These are phyloP conservation scores for Kazachstania taianensis DNA, from an alignment of 805 yeast species.

Conservation along the genomic window DNA sequence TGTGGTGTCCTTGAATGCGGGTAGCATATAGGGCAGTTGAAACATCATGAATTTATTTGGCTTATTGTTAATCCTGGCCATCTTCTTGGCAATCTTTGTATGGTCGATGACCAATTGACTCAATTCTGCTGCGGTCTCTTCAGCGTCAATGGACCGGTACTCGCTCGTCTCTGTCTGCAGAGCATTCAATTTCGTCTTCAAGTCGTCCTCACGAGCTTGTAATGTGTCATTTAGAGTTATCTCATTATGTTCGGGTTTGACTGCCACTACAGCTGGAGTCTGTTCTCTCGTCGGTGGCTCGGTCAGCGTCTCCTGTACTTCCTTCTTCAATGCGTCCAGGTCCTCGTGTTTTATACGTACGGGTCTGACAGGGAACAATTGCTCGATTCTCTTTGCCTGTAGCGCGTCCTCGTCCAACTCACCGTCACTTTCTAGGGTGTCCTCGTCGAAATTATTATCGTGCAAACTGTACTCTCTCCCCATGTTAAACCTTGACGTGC, in stretches of 20 bases:
- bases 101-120: conserved; percentile 32
- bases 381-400: conserved; percentile 21
- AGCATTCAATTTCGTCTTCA: conserved; percentile 24
- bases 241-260: conserved; percentile 17
- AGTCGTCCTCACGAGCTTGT: conserved; percentile 16
- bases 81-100: conserved; percentile 25
- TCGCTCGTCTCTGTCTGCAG: conserved; percentile 19
- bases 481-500: conserved; percentile 55
- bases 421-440: conserved; percentile 14
- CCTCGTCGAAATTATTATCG: conserved; percentile 10
- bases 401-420: conserved; percentile 20
- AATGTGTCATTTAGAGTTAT: conserved; percentile 12
- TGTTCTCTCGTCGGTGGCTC: conserved; percentile 20
- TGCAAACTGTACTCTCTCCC: conserved; percentile 45
- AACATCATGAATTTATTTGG: conserved; percentile 30
- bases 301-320: conserved; percentile 22
- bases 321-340: conserved; percentile 28
- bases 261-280: conserved; percentile 16
- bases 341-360: conserved; percentile 39
- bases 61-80: conserved; percentile 24
- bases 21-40: conserved; percentile 32
- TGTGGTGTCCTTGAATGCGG: conserved; percentile 23
- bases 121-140: conserved; percentile 31
- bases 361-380: conserved; percentile 63
- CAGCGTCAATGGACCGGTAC: conserved; percentile 23